Evolutionary conservation across 495 filamentous ascomycete genomes (phyloP).

Genomic region (Barbatosphaeria neglecta): DNA sequence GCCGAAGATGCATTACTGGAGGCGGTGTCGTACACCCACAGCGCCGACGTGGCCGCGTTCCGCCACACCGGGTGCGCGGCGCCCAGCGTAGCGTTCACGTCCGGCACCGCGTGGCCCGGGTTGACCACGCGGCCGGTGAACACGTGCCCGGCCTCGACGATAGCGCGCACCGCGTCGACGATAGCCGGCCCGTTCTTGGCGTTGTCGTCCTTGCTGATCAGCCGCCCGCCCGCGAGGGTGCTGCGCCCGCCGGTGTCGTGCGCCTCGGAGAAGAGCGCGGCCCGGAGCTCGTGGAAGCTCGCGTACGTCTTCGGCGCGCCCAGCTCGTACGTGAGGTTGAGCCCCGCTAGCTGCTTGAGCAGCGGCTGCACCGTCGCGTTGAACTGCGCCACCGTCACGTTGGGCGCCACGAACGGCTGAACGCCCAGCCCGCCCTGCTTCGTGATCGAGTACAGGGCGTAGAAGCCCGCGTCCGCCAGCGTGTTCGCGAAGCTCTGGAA

Average conservation of each 20-base stretch:
- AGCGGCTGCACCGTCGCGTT: conserved; percentile 21
- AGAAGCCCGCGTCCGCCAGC: conserved; percentile 32
- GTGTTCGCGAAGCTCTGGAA: conserved; percentile 35
- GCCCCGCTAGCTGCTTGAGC: conserved; percentile 19
- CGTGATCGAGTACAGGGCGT: conserved; percentile 25
- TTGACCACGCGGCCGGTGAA: conserved; percentile 28
- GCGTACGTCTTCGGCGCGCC: conserved; percentile 16
- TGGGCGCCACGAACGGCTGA: conserved; percentile 24
- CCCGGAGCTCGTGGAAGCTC: conserved; percentile 28
- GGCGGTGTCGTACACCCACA: conserved; percentile 6
- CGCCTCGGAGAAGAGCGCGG: conserved; percentile 21
- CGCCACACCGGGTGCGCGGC: conserved; percentile 45
- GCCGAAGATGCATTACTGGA: no score
- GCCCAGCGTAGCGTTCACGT: conserved; percentile 12
- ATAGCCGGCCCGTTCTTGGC: conserved; percentile 20
- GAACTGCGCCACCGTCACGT: conserved; percentile 18
- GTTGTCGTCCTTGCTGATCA: conserved; percentile 26
- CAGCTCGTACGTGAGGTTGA: conserved; percentile 10
- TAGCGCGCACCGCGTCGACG: conserved; percentile 19
- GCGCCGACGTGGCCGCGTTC: conserved; percentile 13
- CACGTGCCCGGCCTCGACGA: conserved; percentile 8
- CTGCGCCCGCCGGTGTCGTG: conserved; percentile 12
- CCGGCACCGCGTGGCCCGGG: conserved; percentile 20
- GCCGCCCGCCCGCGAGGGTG: conserved; percentile 23
- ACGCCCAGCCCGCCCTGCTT: conserved; percentile 9